Percentiles rank a stretch among this genome's conserved stretches.
phyloP scores from a whole-genome alignment of 2,329 filamentous ascomycete genomes.

The Xylariaceae sp. region DNA sequence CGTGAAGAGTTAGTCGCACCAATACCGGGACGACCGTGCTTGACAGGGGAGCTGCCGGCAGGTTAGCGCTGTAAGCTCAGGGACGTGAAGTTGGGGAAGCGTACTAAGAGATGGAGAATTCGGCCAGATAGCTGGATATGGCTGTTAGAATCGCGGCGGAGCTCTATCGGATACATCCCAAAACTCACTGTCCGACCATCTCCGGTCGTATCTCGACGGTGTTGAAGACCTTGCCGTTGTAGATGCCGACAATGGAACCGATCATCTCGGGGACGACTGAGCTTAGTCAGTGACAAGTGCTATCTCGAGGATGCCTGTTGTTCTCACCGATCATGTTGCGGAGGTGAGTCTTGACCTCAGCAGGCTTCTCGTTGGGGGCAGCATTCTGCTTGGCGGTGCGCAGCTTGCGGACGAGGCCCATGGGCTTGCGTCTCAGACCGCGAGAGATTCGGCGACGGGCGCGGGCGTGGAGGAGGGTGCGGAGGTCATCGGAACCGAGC shows the following conservation, averaged over 20 bases:
- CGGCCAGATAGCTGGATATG: slow-evolving; percentile 58
- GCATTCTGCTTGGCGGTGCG: slow-evolving; percentile 99
- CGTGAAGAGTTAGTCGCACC: slow-evolving; percentile 99
- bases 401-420: slow-evolving; percentile 99
- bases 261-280: slow-evolving; percentile 96
- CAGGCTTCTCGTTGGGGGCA: slow-evolving; percentile 74
- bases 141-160: slow-evolving; percentile 3
- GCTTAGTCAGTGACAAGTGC: neutral
- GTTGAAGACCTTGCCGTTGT: slow-evolving; percentile 99
- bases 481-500: slow-evolving; percentile 96
- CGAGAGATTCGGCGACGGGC: slow-evolving; percentile 99
- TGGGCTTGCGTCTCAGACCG: slow-evolving; percentile 98
- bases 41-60: slow-evolving; percentile 84
- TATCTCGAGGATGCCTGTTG: neutral
- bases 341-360: slow-evolving; percentile 98
- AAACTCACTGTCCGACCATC: slow-evolving; percentile 89
- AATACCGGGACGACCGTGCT: slow-evolving; percentile 99
- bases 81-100: slow-evolving; percentile 37
- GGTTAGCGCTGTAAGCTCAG: slow-evolving; percentile 44
- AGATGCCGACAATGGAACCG: slow-evolving; percentile 96
- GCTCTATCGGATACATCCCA: slow-evolving; percentile 34
- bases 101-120: slow-evolving; percentile 99
- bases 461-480: slow-evolving; percentile 98
- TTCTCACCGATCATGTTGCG: slow-evolving; percentile 84
- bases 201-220: slow-evolving; percentile 99